A percentile compares a stretch with the other conserved stretches of the same genome.
phyloP scores from a whole-genome alignment of 768 basidiomycete genomes.

The Rhodotorula kratochvilovae region DNA sequence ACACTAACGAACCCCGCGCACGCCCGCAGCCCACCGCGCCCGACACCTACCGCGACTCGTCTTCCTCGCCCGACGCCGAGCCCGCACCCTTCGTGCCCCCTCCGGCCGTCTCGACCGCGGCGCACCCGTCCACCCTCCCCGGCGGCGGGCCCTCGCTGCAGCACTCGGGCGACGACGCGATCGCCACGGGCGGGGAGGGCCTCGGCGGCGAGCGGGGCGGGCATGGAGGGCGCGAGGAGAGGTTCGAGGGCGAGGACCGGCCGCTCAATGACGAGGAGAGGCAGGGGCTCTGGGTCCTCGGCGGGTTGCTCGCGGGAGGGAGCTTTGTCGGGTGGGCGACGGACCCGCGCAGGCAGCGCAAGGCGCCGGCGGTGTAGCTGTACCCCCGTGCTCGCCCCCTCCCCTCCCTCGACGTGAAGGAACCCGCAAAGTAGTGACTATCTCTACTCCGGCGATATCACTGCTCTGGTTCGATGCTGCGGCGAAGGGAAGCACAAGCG shows the following conservation, averaged over 20 bases:
- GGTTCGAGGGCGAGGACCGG: neutral
- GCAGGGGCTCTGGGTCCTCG: neutral
- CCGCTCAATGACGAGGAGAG: neutral
- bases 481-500: too few species aligned
- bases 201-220: neutral
- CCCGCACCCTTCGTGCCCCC: neutral
- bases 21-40: slow-evolving; percentile 9
- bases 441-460: too few species aligned
- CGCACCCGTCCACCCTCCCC: slow-evolving; percentile 6
- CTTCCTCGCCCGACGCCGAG: neutral
- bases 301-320: neutral
- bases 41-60: slow-evolving; percentile 1
- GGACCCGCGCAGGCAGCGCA: neutral
- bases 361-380: too few species aligned
- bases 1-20: too few species aligned
- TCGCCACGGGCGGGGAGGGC: neutral
- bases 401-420: too few species aligned
- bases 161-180: neutral
- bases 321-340: neutral
- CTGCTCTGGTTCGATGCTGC: too few species aligned
- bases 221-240: too few species aligned
- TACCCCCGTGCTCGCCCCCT: too few species aligned
- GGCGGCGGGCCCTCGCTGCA: neutral
- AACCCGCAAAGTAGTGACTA: too few species aligned
- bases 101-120: neutral